Evolutionary conservation across 805 yeast species (phyloP), one percentile per base, ranked within the genome.

Genomic region (Suhomyces prunicola): DNA sequence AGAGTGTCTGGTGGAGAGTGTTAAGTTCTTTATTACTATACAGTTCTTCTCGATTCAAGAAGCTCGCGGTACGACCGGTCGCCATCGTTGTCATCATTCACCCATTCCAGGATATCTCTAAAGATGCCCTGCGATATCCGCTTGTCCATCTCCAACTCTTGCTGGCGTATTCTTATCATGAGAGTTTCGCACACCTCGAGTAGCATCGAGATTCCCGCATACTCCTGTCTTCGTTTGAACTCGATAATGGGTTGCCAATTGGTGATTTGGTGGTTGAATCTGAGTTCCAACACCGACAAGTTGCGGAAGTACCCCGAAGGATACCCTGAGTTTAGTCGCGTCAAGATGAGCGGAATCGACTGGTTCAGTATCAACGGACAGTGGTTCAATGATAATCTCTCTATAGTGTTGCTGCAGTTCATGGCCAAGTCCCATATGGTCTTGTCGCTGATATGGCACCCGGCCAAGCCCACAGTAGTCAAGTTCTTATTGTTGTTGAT

Each of bases 401-500:
- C 83, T 3, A 92, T 61, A 5, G 71, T 61, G 1, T 65, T 60
- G 22, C 84, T 84, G 52, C 74, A 66, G 50, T 74, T 66, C 15
- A 79, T 67, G 0, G 91, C 90, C 33, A 92, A 69, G 61, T 87
- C 92, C 96, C 96, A 90, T 13, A 92, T 72, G 4, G 88, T 77
- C 44, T 83, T 77, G 70, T 92, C 97, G 6, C 88, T 82, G 17
- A 92, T 79, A 44, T 81, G 76, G 67, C 97, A 90, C 6, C 98
- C 98, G 0, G 97, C 97, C 19, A 90, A 72, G 0, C 97, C 97
- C 44, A 92, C 72, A 0, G 97, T 90, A 45, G 77, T 74, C 46
- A 86, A 75, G 19, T 71, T 65, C 3, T 53, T 58, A 51, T 90
- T 85, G 59, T 81, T 80, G 35, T 74, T 73, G 8, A 84, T 80